A percentile compares a stretch with the other conserved stretches of the same genome.
These are phyloP conservation scores for Colletotrichum tamarilloi DNA, from an alignment of 2,329 filamentous ascomycete species.

Conservation along the genomic window DNA sequence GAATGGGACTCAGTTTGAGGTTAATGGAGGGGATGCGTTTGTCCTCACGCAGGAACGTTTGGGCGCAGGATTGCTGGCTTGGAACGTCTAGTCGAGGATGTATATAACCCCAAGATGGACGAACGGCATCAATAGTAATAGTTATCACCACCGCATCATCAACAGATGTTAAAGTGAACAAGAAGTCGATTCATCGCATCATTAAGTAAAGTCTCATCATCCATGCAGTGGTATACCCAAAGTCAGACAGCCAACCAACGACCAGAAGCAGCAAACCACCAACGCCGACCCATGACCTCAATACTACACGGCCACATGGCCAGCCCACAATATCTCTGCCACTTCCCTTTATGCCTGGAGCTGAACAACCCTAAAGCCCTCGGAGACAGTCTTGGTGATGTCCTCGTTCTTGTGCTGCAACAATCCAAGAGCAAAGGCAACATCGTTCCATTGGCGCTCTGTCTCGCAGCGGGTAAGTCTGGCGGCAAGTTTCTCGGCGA, in stretches of 20 bases:
- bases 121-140: too few species aligned
- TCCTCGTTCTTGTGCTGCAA: slow-evolving; percentile 95
- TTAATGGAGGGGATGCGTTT: neutral
- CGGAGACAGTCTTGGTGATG: slow-evolving; percentile 79
- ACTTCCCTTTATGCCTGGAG: slow-evolving; percentile 59
- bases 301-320: slow-evolving; percentile 22
- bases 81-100: neutral
- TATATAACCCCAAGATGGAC: neutral
- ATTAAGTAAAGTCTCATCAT: slow-evolving; percentile 25
- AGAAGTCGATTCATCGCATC: slow-evolving; percentile 30
- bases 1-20: slow-evolving; percentile 1
- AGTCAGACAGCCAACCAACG: slow-evolving; percentile 20
- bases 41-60: neutral
- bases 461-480: slow-evolving; percentile 87
- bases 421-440: slow-evolving; percentile 89
- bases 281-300: slow-evolving; percentile 30
- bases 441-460: slow-evolving; percentile 97
- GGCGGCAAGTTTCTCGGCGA: slow-evolving; percentile 91
- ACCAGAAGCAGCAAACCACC: slow-evolving; percentile 24
- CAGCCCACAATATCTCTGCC: neutral
- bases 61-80: neutral
- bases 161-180: neutral
- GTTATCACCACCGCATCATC: too few species aligned
- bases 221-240: slow-evolving; percentile 32
- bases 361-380: slow-evolving; percentile 80